Evolutionary conservation across 169 alveolate species (phyloP), one percentile per base, ranked within the genome.

Genomic region (Cardiosporidium cionae): DNA sequence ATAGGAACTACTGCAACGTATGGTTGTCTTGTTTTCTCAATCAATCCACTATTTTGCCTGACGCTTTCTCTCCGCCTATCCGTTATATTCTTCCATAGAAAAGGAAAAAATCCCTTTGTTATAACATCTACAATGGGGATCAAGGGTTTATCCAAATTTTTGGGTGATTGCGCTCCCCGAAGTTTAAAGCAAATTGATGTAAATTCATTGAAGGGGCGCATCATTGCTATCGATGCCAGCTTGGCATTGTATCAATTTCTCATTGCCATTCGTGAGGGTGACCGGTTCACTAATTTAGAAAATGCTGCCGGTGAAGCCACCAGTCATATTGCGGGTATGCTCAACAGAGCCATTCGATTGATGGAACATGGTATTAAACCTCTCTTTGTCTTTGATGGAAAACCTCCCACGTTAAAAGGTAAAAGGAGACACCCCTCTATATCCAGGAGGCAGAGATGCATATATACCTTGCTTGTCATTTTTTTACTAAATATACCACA

Each of bases 331-430:
- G 84, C 92, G 25, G 97, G 97, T 0, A 73, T 93, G 86, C 80
- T 94, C 81, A 86, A 87, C 65, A 81, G 97, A 58, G 88, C 90
- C 65, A 77, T 84, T 37, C 78, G 82, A 79, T 72, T 87, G 62
- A 70, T 86, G 64, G 91, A 89, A 72, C 84, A 87, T 74, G 97
- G 99, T 16, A 88, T 97, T 44, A 90, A 90, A 66, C 98, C 99
- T 2, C 87, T 94, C 22, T 97, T 96, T 91, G 99, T 97, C 22
- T 96, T 97, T 83, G 99, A 97, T 81, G 98, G 99, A n/a, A 92
- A 88, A 34, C 99, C 99, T 9, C 99, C 99, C 7, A 96, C 89
- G 66, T 77, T 91, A 66, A 96, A 95, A 79, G 16, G 72, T n/a
- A n/a, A n/a, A n/a, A n/a, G n/a, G n/a, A n/a, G n/a, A n/a, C n/a